phyloP scores from a whole-genome alignment of 1,284 basidiomycete genomes.

The Singerocomus inundabilis region DNA sequence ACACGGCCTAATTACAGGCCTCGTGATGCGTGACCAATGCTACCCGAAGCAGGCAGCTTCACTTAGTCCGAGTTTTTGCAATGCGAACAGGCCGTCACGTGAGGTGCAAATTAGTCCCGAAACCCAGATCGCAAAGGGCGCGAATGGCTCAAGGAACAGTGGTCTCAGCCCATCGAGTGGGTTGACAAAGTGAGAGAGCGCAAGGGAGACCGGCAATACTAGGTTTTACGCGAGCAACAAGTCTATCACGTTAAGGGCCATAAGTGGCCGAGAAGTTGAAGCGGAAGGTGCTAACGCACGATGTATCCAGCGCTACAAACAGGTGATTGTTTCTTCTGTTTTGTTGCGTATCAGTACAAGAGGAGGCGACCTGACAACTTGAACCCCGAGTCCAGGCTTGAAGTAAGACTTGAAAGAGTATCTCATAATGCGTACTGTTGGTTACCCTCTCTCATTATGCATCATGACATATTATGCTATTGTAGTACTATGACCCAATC shows the following conservation, averaged over 20 bases:
- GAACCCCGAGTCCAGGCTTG: no score
- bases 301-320: slow-evolving; percentile 62
- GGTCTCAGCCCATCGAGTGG: slow-evolving; percentile 53
- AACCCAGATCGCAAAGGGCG: background rate
- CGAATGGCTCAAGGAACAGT: slow-evolving; percentile 23
- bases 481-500: no score
- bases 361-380: slow-evolving; percentile 51
- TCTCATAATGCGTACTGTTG: no score
- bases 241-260: slow-evolving; percentile 87
- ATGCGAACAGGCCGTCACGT: no score
- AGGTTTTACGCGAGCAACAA: slow-evolving; percentile 70
- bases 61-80: no score
- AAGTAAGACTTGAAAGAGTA: no score
- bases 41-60: no score
- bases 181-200: slow-evolving; percentile 51
- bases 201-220: slow-evolving; percentile 53
- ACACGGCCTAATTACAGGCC: no score
- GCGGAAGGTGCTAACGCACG: slow-evolving; percentile 56
- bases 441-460: no score
- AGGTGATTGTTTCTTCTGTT: slow-evolving; percentile 40
- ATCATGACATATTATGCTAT: no score
- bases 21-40: no score
- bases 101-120: background rate
- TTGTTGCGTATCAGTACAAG: slow-evolving; percentile 44
- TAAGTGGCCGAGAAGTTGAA: slow-evolving; percentile 58